phyloP scores from a whole-genome alignment of 1,284 basidiomycete genomes.

The Leccinum solheimii region DNA sequence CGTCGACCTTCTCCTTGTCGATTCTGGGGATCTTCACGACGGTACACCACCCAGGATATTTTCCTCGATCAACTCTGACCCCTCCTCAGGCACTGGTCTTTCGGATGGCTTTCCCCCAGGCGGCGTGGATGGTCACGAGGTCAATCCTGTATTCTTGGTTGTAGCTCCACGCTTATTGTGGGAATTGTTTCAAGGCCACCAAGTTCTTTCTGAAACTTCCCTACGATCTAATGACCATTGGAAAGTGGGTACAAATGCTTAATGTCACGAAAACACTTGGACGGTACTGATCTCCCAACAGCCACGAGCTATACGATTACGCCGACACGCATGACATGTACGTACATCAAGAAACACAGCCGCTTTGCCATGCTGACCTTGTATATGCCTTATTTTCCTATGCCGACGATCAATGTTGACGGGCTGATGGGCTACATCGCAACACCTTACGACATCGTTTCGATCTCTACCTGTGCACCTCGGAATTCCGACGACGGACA shows the following conservation, averaged over 20 bases:
- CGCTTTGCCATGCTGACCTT: conserved; percentile 12
- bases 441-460: conserved; percentile 4
- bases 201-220: conserved; percentile 73
- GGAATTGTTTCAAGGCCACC: conserved; percentile 47
- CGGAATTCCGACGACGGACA: not conserved
- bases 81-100: conserved; percentile 57
- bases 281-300: conserved; percentile 29
- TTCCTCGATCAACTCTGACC: not conserved
- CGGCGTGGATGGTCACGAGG: conserved; percentile 74
- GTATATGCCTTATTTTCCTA: not conserved
- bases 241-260: conserved; percentile 54
- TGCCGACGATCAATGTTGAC: not conserved
- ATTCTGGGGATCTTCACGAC: conserved; percentile 81
- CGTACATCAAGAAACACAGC: conserved; percentile 18
- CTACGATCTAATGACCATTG: conserved; percentile 84
- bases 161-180: not conserved
- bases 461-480: not conserved
- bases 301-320: conserved; percentile 86
- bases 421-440: not conserved
- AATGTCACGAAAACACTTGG: not conserved
- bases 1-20: conserved; percentile 70
- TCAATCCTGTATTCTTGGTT: conserved; percentile 25
- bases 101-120: conserved; percentile 72
- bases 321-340: conserved; percentile 75
- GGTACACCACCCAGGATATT: conserved; percentile 39